phyloP scores from a whole-genome alignment of 2,329 filamentous ascomycete species.

The Microcera coccophila region DNA sequence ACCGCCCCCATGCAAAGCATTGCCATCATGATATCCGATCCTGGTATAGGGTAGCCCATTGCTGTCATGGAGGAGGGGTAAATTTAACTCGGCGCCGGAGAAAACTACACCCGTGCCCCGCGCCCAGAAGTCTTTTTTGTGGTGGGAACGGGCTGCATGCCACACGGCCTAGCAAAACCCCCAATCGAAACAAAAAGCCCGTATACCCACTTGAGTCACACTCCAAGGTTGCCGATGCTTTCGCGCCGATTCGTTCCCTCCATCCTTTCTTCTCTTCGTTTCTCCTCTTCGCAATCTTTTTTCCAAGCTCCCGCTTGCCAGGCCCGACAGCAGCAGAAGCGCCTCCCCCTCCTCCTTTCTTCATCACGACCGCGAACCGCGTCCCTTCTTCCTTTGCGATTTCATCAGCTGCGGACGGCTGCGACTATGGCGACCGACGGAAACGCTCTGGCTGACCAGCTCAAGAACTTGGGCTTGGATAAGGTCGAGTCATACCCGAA shows the following conservation, averaged over 20 bases:
- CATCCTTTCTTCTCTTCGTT: conserved; percentile 13
- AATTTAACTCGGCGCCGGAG: not conserved
- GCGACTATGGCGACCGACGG: conserved; percentile 21
- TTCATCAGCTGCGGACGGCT: conserved; percentile 2
- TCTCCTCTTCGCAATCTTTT: conserved; percentile 6
- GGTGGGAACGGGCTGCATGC: not conserved
- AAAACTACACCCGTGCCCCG: not conserved
- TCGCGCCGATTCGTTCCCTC: conserved; percentile 25
- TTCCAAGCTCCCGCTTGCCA: not conserved
- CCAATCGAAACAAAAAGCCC: conserved; percentile 5
- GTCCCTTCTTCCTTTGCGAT: not conserved
- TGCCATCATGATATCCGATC: not conserved
- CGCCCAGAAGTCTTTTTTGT: not conserved
- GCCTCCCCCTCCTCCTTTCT: not conserved
- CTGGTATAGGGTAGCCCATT: not conserved
- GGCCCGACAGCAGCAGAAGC: not conserved
- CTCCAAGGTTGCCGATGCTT: conserved; percentile 24
- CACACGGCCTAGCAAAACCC: not conserved
- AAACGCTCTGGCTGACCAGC: conserved; percentile 25
- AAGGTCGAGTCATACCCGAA: conserved; percentile 42
- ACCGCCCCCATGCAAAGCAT: not conserved
- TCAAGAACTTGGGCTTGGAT: conserved; percentile 20
- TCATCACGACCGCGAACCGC: not conserved
- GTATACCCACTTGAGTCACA: conserved; percentile 28
- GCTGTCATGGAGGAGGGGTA: conserved; percentile 1